These are phyloP conservation scores for Ehretia macrophylla DNA, from an alignment of 257 asterid genomes.

Conservation along the genomic window DNA sequence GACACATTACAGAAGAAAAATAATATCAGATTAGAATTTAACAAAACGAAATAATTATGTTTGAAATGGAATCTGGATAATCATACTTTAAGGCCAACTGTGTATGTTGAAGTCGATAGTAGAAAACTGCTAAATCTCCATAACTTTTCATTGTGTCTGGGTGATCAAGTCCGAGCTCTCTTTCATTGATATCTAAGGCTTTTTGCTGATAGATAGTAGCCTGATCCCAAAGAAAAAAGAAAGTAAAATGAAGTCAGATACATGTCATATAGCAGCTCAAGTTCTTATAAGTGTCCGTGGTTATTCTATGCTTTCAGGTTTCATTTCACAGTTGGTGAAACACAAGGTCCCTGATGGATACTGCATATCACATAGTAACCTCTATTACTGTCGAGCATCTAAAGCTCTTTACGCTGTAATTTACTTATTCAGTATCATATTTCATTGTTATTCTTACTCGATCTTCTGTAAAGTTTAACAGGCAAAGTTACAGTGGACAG, in stretches of 20 bases:
- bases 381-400: no score
- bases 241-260: conserved; percentile 15
- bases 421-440: no score
- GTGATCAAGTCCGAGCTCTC: conserved; percentile 81
- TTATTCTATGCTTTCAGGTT: conserved; percentile 1
- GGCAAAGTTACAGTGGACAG: no score
- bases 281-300: neutral
- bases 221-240: conserved; percentile 24
- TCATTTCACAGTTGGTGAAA: neutral
- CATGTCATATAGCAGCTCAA: conserved; percentile 7
- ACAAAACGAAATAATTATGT: neutral
- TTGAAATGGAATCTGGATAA: neutral
- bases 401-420: no score
- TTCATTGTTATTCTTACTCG: no score
- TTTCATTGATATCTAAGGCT: conserved; percentile 78
- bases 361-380: no score
- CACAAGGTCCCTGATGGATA: neutral
- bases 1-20: no score
- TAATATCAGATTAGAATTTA: no score
- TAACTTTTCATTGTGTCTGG: conserved; percentile 88
- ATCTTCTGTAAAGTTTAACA: no score
- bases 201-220: conserved; percentile 80
- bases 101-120: conserved; percentile 74
- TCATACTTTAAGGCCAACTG: conserved; percentile 57
- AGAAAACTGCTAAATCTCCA: conserved; percentile 79